phyloP scores from a whole-genome alignment of 148 eudicot genomes.

The Arctostaphylos glauca region DNA sequence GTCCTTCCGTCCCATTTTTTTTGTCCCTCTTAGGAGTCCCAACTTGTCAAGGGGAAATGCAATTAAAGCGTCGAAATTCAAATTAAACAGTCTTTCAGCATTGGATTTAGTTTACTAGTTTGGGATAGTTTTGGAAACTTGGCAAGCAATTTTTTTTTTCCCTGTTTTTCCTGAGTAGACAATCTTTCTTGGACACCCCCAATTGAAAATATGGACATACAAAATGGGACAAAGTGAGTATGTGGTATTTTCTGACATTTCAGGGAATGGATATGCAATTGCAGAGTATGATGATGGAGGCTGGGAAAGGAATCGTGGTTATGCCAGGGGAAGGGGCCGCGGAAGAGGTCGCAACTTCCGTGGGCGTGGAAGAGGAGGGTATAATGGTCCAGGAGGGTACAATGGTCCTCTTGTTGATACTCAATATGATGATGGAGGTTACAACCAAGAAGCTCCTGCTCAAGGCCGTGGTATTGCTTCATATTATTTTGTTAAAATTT shows the following conservation, averaged over 20 bases:
- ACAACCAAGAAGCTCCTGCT: constrained; percentile 48
- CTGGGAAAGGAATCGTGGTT: constrained; percentile 67
- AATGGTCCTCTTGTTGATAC: constrained; percentile 49
- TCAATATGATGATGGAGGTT: constrained; percentile 58
- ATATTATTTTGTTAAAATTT: neutral
- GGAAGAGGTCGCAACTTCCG: constrained; percentile 72
- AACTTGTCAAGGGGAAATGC: neutral
- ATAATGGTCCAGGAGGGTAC: constrained; percentile 62
- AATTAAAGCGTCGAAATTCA: neutral
- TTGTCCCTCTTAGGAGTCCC: neutral
- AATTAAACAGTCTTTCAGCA: neutral
- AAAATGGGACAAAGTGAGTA: neutral
- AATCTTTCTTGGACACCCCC: neutral
- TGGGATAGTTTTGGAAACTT: neutral
- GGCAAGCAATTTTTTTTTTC: neutral
- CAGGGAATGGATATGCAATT: constrained; percentile 71
- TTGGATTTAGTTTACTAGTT: neutral
- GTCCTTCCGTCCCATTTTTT: neutral
- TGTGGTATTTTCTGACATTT: constrained; percentile 8
- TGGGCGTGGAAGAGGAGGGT: constrained; percentile 69
- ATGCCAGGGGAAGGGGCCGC: constrained; percentile 70
- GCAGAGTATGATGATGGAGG: constrained; percentile 79
- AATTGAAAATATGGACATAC: neutral
- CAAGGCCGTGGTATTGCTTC: constrained; percentile 49
- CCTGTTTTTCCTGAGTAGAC: neutral